Conservation (phyloP, 345 rosid genomes). For the Hevea brasiliensis region DNA sequence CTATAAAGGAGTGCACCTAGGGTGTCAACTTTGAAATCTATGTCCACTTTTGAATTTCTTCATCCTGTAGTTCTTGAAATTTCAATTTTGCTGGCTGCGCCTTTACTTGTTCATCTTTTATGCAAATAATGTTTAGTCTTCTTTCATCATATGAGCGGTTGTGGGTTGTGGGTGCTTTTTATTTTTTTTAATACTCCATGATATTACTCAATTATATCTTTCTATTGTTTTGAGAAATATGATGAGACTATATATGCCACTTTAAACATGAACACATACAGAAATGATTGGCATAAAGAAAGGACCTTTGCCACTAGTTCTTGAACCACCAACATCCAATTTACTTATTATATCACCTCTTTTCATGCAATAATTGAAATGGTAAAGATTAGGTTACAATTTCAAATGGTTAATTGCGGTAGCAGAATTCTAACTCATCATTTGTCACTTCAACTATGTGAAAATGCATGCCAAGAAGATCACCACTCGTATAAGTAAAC, state of each 20-base stretch:
- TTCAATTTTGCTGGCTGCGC: neutral
- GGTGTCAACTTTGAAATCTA: slow-evolving; percentile 55
- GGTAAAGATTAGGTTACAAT: neutral
- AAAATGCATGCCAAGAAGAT: no score
- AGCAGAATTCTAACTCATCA: no score
- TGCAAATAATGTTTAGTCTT: neutral
- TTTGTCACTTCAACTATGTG: no score
- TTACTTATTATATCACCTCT: neutral
- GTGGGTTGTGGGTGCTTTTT: neutral
- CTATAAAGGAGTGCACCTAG: neutral
- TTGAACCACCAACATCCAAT: neutral
- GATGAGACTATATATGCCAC: slow-evolving; percentile 7
- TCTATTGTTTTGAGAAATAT: neutral
- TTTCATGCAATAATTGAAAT: slow-evolving; percentile 10
- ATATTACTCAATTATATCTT: no score
- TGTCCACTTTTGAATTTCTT: slow-evolving; percentile 34
- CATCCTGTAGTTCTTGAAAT: slow-evolving; percentile 19
- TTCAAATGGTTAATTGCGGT: no score
- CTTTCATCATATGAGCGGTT: neutral
- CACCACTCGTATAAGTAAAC: no score
- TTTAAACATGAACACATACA: slow-evolving; percentile 10
- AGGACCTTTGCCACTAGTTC: slow-evolving; percentile 11
- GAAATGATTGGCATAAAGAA: slow-evolving; percentile 30
- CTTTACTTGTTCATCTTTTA: neutral
- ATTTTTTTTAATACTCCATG: no score